Percentiles rank a stretch among this genome's conserved stretches.
These are phyloP conservation scores for Candida labiduridarum DNA, from an alignment of 1,139 yeast species.

Conservation along the genomic window DNA sequence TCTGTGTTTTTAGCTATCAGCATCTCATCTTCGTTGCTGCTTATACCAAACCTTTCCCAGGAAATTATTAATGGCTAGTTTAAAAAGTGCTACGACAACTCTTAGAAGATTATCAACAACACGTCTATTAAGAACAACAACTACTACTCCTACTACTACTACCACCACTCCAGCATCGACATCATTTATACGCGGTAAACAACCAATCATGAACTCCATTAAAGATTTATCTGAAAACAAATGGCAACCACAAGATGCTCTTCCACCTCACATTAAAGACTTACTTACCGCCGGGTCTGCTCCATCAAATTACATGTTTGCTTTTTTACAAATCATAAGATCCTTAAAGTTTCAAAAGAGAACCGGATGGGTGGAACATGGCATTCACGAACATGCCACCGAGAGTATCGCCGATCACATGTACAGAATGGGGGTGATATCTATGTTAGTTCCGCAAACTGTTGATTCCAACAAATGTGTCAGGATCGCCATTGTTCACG, in stretches of 20 bases:
- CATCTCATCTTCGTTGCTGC: background rate
- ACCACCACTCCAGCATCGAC: background rate
- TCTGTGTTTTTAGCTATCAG: background rate
- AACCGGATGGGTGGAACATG: slow-evolving; percentile 92
- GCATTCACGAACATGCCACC: slow-evolving; percentile 49
- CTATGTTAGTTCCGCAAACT: slow-evolving; percentile 64
- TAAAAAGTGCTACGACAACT: background rate
- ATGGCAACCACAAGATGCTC: slow-evolving; percentile 64
- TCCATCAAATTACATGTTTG: slow-evolving; percentile 53
- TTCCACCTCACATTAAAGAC: slow-evolving; percentile 53
- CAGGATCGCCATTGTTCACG: slow-evolving; percentile 87
- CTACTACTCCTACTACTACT: background rate
- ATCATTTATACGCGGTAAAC: background rate
- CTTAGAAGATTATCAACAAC: background rate
- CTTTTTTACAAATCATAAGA: slow-evolving; percentile 77
- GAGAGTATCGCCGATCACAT: slow-evolving; percentile 93
- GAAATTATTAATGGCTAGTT: background rate
- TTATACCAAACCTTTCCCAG: too few species aligned
- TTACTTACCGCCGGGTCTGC: slow-evolving; percentile 33
- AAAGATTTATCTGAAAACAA: slow-evolving; percentile 18
- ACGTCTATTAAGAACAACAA: background rate
- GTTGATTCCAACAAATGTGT: slow-evolving; percentile 61
- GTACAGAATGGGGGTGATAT: slow-evolving; percentile 91
- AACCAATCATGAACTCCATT: slow-evolving; percentile 14
- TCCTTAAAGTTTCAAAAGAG: slow-evolving; percentile 78